Base-by-base conservation (phyloP, 805 yeast genomes). In the Saturnispora mendoncae region DNA sequence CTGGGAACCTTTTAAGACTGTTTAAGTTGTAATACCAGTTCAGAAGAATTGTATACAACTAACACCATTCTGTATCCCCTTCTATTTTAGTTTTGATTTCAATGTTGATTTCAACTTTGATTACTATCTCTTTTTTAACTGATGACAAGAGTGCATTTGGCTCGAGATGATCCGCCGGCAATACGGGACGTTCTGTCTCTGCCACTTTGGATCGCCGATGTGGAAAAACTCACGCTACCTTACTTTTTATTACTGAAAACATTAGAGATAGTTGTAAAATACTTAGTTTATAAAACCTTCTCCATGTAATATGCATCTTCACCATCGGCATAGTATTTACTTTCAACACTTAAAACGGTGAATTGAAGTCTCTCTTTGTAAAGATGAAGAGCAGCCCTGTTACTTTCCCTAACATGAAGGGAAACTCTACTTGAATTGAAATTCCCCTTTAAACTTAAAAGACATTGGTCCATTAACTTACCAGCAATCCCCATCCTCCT, bases 81-180 rank as follows among this genome's bases (percentile, higher is more conserved):
- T 27, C 14, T 27, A 23, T 23, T 10, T 23, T 23, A 23, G 26
- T 7, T 23, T 7, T 23, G 6, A 6, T 23, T 10, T 23, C 26
- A 6, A 23, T 23, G 6, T 23, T 23, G 6, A 7, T 23, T 23
- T 23, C 26, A 15, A n/a, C n/a, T n/a, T n/a, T n/a, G n/a, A n/a
- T n/a, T n/a, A n/a, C n/a, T n/a, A n/a, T n/a, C n/a, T n/a, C n/a
- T 14, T 10, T 27, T 29, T 37, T 39, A 62, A 47, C 76, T 84
- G 95, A 84, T 84, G 95, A 84, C 80, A 67, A 67, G 96, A 87
- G 95, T 85, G 96, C 96, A 87, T 87, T 87, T 87, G 96, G 95
- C 96, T 87, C 95, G 94, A 86, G 95, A 83, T 83, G 47, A 72
- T 46, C 24, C 35, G 35, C 35, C 46, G 52, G 47, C 20, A 35